phyloP scores from a whole-genome alignment of 805 yeast species.

The Saccharomycopsis vini region DNA sequence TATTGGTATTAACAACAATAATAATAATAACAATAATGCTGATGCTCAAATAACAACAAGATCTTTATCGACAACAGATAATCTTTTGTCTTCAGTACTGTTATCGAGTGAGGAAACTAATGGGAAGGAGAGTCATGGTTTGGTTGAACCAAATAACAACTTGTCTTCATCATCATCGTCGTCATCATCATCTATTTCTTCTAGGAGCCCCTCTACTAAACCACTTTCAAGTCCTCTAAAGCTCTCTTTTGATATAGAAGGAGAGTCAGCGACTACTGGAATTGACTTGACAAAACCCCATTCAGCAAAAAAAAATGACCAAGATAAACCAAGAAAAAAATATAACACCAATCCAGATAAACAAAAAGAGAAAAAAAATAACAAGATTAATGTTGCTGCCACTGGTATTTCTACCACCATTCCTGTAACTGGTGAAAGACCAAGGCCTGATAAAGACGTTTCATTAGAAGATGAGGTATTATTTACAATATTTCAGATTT shows the following conservation, averaged over 20 bases:
- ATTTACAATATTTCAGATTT: slow-evolving; percentile 62
- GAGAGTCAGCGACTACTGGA: too few relatives aligned
- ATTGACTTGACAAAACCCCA: too few relatives aligned
- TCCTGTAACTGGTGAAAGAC: slow-evolving; percentile 72
- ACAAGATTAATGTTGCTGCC: slow-evolving; percentile 30
- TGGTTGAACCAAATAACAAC: background rate
- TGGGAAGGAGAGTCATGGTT: background rate
- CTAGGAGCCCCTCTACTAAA: too few relatives aligned
- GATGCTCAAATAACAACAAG: background rate
- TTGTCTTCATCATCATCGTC: background rate
- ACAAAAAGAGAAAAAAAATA: slow-evolving; percentile 35
- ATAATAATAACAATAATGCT: background rate
- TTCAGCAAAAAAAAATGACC: background rate
- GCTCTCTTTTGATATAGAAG: too few relatives aligned
- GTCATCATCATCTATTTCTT: too few relatives aligned
- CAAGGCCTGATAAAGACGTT: slow-evolving; percentile 58
- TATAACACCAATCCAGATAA: slow-evolving; percentile 21
- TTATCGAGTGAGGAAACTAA: background rate
- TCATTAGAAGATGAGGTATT: slow-evolving; percentile 69
- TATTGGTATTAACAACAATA: too few relatives aligned
- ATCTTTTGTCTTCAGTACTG: background rate
- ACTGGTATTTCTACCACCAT: slow-evolving; percentile 71
- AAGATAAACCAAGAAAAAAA: slow-evolving; percentile 14
- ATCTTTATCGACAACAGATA: background rate
- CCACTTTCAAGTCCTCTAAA: too few relatives aligned